Evolutionary conservation across 208 protist species (phyloP).

Genomic region (Trypanosoma scelopori): DNA sequence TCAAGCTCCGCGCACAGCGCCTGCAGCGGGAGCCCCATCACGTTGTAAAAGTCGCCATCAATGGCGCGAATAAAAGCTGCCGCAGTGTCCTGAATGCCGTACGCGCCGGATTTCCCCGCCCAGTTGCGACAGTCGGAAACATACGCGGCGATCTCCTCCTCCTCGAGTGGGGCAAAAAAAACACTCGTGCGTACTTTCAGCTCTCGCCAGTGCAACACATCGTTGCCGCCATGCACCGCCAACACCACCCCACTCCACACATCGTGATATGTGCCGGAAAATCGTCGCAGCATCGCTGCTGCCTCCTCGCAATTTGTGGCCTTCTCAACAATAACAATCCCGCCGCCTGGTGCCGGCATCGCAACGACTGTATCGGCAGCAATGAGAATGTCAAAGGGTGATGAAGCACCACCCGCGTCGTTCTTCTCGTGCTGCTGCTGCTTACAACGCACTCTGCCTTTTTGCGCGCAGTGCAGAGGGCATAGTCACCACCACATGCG

Average conservation of each 20-base stretch:
- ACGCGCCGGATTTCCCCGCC: slow-evolving; percentile 44
- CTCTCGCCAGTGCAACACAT: slow-evolving; percentile 12
- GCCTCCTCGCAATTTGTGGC: slow-evolving; percentile 28
- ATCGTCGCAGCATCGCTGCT: slow-evolving; percentile 27
- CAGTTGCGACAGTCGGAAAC: slow-evolving; percentile 21
- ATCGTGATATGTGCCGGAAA: slow-evolving; percentile 31
- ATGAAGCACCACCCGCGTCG: not conserved
- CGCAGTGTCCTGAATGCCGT: slow-evolving; percentile 45
- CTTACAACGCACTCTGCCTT: slow-evolving; percentile 33
- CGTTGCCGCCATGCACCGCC: slow-evolving; percentile 10
- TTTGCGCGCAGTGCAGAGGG: slow-evolving; percentile 27
- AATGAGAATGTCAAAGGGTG: slow-evolving; percentile 38
- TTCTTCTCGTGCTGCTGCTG: slow-evolving; percentile 5
- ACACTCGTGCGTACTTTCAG: slow-evolving; percentile 31
- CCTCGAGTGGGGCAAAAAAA: slow-evolving; percentile 26
- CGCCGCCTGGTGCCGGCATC: slow-evolving; percentile 6
- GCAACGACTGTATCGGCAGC: slow-evolving; percentile 41
- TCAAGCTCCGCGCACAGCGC: slow-evolving; percentile 27
- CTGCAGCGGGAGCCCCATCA: slow-evolving; percentile 43
- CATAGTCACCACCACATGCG: slow-evolving; percentile 33
- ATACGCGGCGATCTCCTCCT: slow-evolving; percentile 36
- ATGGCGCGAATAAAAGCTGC: slow-evolving; percentile 36
- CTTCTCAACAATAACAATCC: slow-evolving; percentile 39
- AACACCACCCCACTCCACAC: slow-evolving; percentile 41
- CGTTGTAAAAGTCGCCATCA: slow-evolving; percentile 49